These are phyloP conservation scores for Cladosporium colombiae DNA, from an alignment of 2,329 filamentous ascomycete genomes.

Conservation along the genomic window DNA sequence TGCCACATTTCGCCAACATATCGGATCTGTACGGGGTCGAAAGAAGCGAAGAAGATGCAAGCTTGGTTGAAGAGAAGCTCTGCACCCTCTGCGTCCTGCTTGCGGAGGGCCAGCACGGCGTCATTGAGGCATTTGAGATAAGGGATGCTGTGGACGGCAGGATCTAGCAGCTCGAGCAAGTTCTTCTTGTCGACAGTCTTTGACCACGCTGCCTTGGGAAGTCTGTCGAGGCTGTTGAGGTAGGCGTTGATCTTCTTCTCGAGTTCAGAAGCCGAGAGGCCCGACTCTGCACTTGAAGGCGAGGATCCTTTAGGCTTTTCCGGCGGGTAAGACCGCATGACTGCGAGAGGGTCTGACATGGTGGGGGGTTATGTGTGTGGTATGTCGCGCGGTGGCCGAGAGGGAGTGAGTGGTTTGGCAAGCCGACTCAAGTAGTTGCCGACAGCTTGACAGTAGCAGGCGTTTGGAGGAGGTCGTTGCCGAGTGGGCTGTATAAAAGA, in stretches of 20 bases:
- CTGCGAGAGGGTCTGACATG: constrained; percentile 31
- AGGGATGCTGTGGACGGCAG: constrained; percentile 58
- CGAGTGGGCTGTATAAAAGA: neutral
- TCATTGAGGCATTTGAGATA: constrained; percentile 58
- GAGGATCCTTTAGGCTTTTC: constrained; percentile 29
- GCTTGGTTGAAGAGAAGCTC: constrained; percentile 50
- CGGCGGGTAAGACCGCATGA: constrained; percentile 38
- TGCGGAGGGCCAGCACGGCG: constrained; percentile 23
- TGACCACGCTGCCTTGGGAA: constrained; percentile 36
- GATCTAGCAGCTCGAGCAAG: constrained; percentile 53
- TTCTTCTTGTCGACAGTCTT: constrained; percentile 44
- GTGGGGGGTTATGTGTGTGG: constrained; percentile 1
- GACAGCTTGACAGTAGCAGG: neutral
- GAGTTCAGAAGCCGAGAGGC: constrained; percentile 42
- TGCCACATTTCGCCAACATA: constrained; percentile 54
- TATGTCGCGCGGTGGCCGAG: neutral
- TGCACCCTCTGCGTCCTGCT: constrained; percentile 37
- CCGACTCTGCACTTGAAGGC: constrained; percentile 27
- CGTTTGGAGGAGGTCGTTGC: neutral
- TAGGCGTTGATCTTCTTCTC: constrained; percentile 41
- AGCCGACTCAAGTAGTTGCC: neutral
- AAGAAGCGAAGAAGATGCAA: constrained; percentile 50
- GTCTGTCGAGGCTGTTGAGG: constrained; percentile 38
- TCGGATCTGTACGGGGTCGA: constrained; percentile 57
- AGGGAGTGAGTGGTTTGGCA: neutral